Evolutionary conservation across 306 rosid genomes (phyloP).

Genomic region (Senna siamea): DNA sequence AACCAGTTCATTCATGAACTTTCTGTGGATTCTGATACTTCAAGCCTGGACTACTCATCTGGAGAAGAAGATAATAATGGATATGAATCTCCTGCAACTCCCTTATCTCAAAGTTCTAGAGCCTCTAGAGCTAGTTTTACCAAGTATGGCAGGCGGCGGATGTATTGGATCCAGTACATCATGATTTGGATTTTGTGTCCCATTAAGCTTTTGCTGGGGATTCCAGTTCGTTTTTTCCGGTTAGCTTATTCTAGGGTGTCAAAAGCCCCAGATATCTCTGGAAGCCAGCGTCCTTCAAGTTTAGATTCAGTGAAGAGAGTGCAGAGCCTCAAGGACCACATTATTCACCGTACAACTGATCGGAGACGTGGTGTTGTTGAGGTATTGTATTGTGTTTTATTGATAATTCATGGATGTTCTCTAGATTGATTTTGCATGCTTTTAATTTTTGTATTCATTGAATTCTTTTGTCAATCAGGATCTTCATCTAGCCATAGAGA

Average conservation of each 20-base stretch:
- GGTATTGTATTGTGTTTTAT: slow-evolving; percentile 60
- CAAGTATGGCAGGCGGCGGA: slow-evolving; percentile 47
- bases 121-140: slow-evolving; percentile 54
- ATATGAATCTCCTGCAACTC: slow-evolving; percentile 59
- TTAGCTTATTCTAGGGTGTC: slow-evolving; percentile 42
- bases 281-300: slow-evolving; percentile 37
- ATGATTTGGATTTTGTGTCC: slow-evolving; percentile 69
- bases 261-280: slow-evolving; percentile 40
- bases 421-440: not conserved
- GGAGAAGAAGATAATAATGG: slow-evolving; percentile 73
- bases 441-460: slow-evolving; percentile 23
- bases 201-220: slow-evolving; percentile 59
- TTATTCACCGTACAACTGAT: slow-evolving; percentile 79
- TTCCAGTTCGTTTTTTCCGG: slow-evolving; percentile 54
- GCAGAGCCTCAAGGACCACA: slow-evolving; percentile 69
- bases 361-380: slow-evolving; percentile 92
- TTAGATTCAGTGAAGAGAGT: slow-evolving; percentile 49
- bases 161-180: slow-evolving; percentile 57
- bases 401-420: slow-evolving; percentile 51
- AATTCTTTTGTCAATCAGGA: slow-evolving; percentile 58
- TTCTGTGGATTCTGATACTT: slow-evolving; percentile 89
- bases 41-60: slow-evolving; percentile 68
- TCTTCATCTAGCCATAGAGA: slow-evolving; percentile 84
- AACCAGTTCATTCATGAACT: slow-evolving; percentile 84
- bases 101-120: slow-evolving; percentile 71